Base-by-base conservation (phyloP, 768 basidiomycete species). In the Tricholoma hemisulphureum region DNA sequence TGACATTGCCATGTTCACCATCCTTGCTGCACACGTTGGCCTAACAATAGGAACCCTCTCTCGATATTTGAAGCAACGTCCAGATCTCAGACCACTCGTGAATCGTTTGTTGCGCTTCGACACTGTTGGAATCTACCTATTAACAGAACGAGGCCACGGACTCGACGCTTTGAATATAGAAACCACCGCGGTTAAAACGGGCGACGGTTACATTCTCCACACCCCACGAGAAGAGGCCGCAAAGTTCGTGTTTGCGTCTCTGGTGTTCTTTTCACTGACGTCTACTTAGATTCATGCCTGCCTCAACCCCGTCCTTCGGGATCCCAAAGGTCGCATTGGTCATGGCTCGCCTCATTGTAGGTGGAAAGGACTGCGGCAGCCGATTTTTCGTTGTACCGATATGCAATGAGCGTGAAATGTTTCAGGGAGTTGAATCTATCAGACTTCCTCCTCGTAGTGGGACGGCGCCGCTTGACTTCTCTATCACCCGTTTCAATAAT, bases 141-240 rank as follows among this genome's bases (percentile, higher is more conserved):
- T 84, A 41, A 78, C 80, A 0, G 84, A 84, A 69, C 76, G 81
- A 8, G 83, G 81, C 1, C 85, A 86, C 57, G 84, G 83, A 13
- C 67, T 85, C n/a, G 84, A 85, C 46, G 79, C 83, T 1, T 79
- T 81, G 61, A 83, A 86, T 61, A 77, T 85, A 9, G 83, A 86
- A 65, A 86, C 85, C 6, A 86, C 83, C 13, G 85, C 83, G 10
- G 83, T 79, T 0, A 75, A 75, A 56, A 80, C 77, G 1, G 51
- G 69, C 2, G 70, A 78, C 57, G 84, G 83, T 2, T 85, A 80
- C 58, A 73, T 83, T 41, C 76, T 86, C 32, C 70, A 85, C 58
- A 82, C 84, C 0, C 83, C 83, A 34, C 70, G 79, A 34, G 80
- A 83, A 61, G 82, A 83, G 67, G 84, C 83, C 29, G 77, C 81